These are phyloP conservation scores for Candida patagonica DNA, from an alignment of 805 yeast species.

Conservation along the genomic window DNA sequence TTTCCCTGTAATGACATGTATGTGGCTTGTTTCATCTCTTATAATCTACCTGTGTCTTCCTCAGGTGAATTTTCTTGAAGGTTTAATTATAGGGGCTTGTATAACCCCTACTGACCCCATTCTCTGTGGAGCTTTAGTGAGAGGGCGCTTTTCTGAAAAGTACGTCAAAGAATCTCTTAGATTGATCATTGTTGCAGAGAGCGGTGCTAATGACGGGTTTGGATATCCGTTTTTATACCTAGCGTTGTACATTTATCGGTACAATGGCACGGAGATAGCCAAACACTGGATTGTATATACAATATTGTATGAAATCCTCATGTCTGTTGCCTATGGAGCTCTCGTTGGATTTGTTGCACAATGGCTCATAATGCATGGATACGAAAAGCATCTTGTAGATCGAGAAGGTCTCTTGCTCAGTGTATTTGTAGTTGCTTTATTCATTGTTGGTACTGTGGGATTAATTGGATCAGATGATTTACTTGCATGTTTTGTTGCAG, in stretches of 20 bases:
- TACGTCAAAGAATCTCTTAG: slow-evolving; percentile 52
- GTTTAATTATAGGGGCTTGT: slow-evolving; percentile 56
- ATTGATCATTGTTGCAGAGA: slow-evolving; percentile 56
- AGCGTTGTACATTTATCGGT: slow-evolving; percentile 44
- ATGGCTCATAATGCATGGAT: slow-evolving; percentile 45
- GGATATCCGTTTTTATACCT: slow-evolving; percentile 54
- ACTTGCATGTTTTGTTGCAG: slow-evolving; percentile 64
- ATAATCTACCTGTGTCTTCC: slow-evolving; percentile 58
- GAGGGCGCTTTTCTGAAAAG: slow-evolving; percentile 59
- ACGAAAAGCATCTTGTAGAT: slow-evolving; percentile 44
- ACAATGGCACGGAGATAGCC: slow-evolving; percentile 44
- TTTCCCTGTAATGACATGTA: slow-evolving; percentile 61
- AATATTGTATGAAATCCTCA: slow-evolving; percentile 51
- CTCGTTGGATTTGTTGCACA: slow-evolving; percentile 44
- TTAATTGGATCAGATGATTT: slow-evolving; percentile 64
- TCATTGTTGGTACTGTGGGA: slow-evolving; percentile 54
- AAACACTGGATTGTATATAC: slow-evolving; percentile 56
- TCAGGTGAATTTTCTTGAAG: slow-evolving; percentile 43
- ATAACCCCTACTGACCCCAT: slow-evolving; percentile 76
- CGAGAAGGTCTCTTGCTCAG: slow-evolving; percentile 49
- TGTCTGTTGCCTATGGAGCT: slow-evolving; percentile 43
- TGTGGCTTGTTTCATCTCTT: slow-evolving; percentile 58
- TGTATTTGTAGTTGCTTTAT: slow-evolving; percentile 45
- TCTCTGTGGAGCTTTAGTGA: slow-evolving; percentile 62
- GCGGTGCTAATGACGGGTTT: slow-evolving; percentile 66